Evolutionary conservation across 2,329 filamentous ascomycete genomes (phyloP), one percentile per base, ranked within the genome.

Genomic region (Bipolaris oryzae): DNA sequence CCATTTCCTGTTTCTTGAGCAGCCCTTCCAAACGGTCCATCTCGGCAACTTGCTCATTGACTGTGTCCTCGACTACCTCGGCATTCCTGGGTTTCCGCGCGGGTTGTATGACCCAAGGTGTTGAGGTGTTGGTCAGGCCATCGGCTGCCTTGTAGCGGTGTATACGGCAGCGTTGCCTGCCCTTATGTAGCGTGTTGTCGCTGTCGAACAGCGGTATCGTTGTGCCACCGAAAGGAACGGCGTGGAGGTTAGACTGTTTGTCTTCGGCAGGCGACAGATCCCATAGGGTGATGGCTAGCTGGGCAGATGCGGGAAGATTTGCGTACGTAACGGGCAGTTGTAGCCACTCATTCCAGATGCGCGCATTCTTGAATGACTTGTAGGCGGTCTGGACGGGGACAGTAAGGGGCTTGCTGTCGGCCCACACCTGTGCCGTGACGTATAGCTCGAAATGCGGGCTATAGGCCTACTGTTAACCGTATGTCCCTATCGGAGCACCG

Each of bases 1-100:
- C 93, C 89, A 97, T 96, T 73, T 99, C 96, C 72, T 98, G 95
- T 77, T 96, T 96, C 78, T 99, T 99, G 73, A 99, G 90, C 20
- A 98, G 77, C 51, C 87, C 89, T 71, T 98, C 93, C 65, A 99
- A 84, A 16, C 95, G 84, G 68, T 97, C 92, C 60, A 97, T 84
- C 76, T 99, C 95, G 50, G 91, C 87, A 57, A 96, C 87, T 65
- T 89, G 89, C 55, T 90, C 87, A n/a, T 82, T 79, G 1, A 82
- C 77, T 1, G 72, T 70, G 50, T 77, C 74, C 38, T 77, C 77
- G 47, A 79, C 78, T 5, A 79, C 80, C 38, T 78, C 82, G 2
- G 80, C 77, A 25, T 81, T 81, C 48, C 84, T 70, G 3, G 70
- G 80, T 50, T 79, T 83, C 56, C 79, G 81, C 54, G 84, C 87